Conservation (phyloP, 2,329 filamentous ascomycete genomes). For the Sordariomycetes sp. region DNA sequence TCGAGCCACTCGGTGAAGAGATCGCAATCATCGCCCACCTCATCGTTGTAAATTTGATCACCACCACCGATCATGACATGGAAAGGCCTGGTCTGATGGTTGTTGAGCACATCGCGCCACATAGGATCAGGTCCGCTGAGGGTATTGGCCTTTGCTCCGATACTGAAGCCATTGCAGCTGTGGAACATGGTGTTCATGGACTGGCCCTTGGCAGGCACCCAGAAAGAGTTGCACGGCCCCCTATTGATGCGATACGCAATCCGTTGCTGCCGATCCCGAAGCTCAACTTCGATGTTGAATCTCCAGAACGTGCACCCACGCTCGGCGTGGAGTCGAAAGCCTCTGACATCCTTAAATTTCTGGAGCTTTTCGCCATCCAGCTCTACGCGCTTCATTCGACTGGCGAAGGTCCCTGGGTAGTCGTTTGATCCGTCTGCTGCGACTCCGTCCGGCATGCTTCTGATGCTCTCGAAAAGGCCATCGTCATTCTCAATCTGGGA, state of each 20-base stretch:
- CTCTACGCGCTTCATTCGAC: conserved; percentile 39
- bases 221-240: conserved; percentile 82
- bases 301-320: conserved; percentile 92
- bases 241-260: conserved; percentile 94
- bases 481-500: conserved; percentile 72
- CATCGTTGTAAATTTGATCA: conserved; percentile 95
- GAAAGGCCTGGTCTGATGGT: conserved; percentile 83
- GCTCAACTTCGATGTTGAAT: conserved; percentile 90
- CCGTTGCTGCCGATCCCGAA: conserved; percentile 67
- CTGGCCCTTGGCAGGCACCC: conserved; percentile 77
- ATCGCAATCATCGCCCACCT: conserved; percentile 62
- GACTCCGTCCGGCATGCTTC: conserved; percentile 39
- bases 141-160: conserved; percentile 65
- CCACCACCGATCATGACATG: conserved; percentile 98
- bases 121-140: conserved; percentile 91
- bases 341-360: conserved; percentile 75
- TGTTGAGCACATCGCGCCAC: conserved; percentile 94
- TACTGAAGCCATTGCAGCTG: conserved; percentile 92
- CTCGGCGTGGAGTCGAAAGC: conserved; percentile 74
- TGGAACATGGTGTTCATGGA: conserved; percentile 99
- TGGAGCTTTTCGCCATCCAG: conserved; percentile 73
- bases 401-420: conserved; percentile 42
- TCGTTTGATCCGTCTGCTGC: conserved; percentile 33
- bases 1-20: conserved; percentile 79
- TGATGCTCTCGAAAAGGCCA: conserved; percentile 68